Percentiles rank a stretch among this genome's conserved stretches.
phyloP scores from a whole-genome alignment of 257 asterid species.

The Datura wrightii region DNA sequence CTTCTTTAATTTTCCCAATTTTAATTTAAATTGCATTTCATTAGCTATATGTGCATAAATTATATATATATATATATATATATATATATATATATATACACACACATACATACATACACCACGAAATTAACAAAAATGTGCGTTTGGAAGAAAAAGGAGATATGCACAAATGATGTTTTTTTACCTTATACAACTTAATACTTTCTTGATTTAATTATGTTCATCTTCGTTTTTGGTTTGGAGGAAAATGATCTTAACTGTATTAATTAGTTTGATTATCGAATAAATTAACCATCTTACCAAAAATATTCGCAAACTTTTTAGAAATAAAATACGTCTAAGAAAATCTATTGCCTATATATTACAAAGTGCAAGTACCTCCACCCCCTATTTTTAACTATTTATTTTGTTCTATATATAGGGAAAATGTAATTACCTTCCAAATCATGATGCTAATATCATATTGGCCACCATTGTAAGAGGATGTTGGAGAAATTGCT shows the following conservation, averaged over 20 bases:
- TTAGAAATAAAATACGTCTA: not conserved
- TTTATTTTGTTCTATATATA: not conserved
- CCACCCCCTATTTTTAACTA: too few species aligned
- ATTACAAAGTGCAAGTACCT: too few species aligned
- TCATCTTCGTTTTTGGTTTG: not conserved
- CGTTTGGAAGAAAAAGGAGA: not conserved
- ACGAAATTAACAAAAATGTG: not conserved
- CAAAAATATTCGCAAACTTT: not conserved
- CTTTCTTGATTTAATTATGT: not conserved
- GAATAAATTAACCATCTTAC: not conserved
- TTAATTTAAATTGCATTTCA: not conserved
- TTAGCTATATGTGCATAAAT: not conserved
- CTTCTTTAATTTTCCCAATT: not conserved
- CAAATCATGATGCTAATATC: slow-evolving; percentile 83
- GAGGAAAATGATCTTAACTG: not conserved
- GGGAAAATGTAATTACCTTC: slow-evolving; percentile 66
- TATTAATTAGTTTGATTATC: not conserved
- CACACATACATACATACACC: too few species aligned
- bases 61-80: too few species aligned
- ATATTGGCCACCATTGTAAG: slow-evolving; percentile 77
- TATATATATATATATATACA: too few species aligned
- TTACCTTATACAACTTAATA: not conserved
- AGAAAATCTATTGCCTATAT: too few species aligned
- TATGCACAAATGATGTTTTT: not conserved
- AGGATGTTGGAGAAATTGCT: slow-evolving; percentile 89